Evolutionary conservation across 805 yeast genomes (phyloP).

Genomic region (Grigorovia yakushimaensis): DNA sequence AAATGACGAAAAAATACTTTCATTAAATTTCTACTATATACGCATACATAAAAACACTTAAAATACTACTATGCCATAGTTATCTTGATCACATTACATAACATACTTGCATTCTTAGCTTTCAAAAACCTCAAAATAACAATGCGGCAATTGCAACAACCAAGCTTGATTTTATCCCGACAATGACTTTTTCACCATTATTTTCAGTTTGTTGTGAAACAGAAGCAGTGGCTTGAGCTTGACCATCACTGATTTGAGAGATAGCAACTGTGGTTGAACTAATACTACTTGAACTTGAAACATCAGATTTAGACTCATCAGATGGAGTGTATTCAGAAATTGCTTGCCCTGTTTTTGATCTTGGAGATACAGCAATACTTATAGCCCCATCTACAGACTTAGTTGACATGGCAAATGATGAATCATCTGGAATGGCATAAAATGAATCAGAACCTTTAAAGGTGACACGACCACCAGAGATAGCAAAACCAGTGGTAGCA

Average conservation of each 20-base stretch:
- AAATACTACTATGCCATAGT: too few species aligned
- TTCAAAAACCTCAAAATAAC: not conserved
- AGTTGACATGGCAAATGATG: conserved; percentile 17
- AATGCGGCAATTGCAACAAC: conserved; percentile 6
- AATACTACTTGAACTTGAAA: conserved; percentile 1
- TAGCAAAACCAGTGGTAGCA: conserved; percentile 31
- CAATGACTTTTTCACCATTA: conserved; percentile 8
- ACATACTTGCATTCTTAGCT: too few species aligned
- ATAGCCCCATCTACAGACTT: conserved; percentile 16
- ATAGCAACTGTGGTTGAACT: conserved; percentile 24
- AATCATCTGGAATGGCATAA: conserved; percentile 30
- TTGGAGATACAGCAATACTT: conserved; percentile 13
- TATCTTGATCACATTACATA: too few species aligned
- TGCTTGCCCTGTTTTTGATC: conserved; percentile 4
- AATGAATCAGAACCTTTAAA: conserved; percentile 21
- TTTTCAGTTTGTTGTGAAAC: conserved; percentile 2
- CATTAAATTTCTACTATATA: too few species aligned
- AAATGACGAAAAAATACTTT: too few species aligned
- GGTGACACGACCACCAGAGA: conserved; percentile 12
- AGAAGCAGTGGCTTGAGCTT: conserved; percentile 8
- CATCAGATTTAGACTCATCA: conserved; percentile 1
- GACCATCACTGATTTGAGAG: conserved; percentile 19
- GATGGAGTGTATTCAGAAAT: conserved; percentile 9
- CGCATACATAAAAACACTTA: too few species aligned
- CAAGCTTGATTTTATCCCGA: conserved; percentile 24